Percentiles rank a stretch among this genome's conserved stretches.
Conservation (phyloP, 108 stramenopile species). For the Fragilariopsis cylindrus region DNA sequence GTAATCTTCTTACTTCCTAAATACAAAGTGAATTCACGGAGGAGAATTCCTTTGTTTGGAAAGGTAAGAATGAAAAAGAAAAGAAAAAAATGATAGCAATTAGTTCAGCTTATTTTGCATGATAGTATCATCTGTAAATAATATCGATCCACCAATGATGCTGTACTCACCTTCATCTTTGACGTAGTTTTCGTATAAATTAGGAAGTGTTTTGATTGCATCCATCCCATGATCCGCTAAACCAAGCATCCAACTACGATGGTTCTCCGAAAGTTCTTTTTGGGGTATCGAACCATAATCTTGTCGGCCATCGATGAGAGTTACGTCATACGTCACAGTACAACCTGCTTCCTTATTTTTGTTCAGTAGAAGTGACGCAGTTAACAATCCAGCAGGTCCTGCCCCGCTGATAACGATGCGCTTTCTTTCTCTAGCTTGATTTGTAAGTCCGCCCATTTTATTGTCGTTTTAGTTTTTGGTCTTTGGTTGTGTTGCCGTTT, state of each 20-base stretch:
- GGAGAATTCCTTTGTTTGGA: too few species aligned
- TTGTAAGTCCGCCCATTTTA: neutral
- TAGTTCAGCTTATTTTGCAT: too few species aligned
- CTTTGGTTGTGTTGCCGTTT: too few species aligned
- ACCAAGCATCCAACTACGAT: constrained; percentile 66
- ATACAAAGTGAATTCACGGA: constrained; percentile 26
- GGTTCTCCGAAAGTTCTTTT: constrained; percentile 32
- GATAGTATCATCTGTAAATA: too few species aligned
- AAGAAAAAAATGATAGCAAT: too few species aligned
- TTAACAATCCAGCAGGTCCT: constrained; percentile 60
- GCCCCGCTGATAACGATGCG: constrained; percentile 56
- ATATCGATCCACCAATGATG: too few species aligned
- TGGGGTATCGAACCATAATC: constrained; percentile 40
- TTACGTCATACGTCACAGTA: constrained; percentile 41
- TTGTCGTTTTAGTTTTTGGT: too few species aligned
- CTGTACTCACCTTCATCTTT: too few species aligned
- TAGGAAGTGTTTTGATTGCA: constrained; percentile 43
- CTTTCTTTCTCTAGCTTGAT: neutral
- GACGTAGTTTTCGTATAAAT: constrained; percentile 46
- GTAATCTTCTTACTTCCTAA: constrained; percentile 37
- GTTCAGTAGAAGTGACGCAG: constrained; percentile 45
- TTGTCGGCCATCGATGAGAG: constrained; percentile 42
- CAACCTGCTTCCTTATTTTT: constrained; percentile 31
- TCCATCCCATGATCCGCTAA: constrained; percentile 48
- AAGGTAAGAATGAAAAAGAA: too few species aligned